These are phyloP conservation scores for Tricholoma hemisulphureum DNA, from an alignment of 768 basidiomycete species.

Conservation along the genomic window DNA sequence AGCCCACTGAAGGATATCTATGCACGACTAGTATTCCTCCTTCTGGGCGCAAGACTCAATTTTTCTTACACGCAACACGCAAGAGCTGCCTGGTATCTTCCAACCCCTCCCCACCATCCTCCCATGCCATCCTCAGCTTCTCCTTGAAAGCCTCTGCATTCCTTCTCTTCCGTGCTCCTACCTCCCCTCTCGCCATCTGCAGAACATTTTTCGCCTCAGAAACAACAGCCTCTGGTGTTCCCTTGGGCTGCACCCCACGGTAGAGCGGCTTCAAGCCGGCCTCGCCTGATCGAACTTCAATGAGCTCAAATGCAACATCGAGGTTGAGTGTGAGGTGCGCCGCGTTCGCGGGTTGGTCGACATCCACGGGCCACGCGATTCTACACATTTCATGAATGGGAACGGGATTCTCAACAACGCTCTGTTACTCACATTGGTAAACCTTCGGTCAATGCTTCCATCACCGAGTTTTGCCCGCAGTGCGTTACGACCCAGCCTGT, in stretches of 20 bases:
- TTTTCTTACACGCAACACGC: background rate
- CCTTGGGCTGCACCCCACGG: constrained; percentile 7
- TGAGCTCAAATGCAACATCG: constrained; percentile 18
- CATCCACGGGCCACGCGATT: constrained; percentile 24
- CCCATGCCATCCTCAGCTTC: background rate
- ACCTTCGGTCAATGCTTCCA: constrained; percentile 19
- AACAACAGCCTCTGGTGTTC: constrained; percentile 15
- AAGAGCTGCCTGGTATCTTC: background rate
- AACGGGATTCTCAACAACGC: too few relatives aligned
- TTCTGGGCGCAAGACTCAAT: too few relatives aligned
- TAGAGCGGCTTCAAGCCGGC: constrained; percentile 12
- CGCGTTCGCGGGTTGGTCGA: constrained; percentile 19
- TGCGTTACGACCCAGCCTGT: constrained; percentile 25
- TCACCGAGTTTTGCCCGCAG: constrained; percentile 21
- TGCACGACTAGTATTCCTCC: too few relatives aligned
- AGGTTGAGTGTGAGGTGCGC: constrained; percentile 14
- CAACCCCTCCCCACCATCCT: background rate
- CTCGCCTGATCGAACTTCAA: constrained; percentile 18
- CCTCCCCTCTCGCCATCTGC: background rate
- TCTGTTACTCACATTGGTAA: constrained; percentile 21
- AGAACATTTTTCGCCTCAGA: constrained; percentile 10
- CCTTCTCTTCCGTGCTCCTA: background rate
- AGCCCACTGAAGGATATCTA: too few relatives aligned
- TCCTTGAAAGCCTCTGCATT: background rate
- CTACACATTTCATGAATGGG: constrained; percentile 4